Evolutionary conservation across 139 green algal species (phyloP).

Genomic region (Micractinium conductrix): DNA sequence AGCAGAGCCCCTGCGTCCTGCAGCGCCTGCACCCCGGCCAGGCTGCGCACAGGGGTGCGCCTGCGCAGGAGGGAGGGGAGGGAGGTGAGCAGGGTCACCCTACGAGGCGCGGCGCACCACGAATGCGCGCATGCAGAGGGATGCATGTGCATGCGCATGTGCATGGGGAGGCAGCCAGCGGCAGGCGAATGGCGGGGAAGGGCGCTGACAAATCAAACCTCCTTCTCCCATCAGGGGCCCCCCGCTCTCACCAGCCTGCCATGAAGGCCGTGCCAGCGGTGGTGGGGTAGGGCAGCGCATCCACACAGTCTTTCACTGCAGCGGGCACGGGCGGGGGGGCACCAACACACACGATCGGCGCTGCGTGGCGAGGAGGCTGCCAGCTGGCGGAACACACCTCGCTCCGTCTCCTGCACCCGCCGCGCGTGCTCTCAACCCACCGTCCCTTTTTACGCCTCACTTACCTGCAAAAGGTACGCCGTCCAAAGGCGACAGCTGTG

Average conservation of each 20-base stretch:
- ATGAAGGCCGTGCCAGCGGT: conserved; percentile 76
- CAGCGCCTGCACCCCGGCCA: conserved; percentile 56
- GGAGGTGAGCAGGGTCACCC: no score
- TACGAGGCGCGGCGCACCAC: no score
- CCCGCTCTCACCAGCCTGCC: conserved; percentile 31
- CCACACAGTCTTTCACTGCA: conserved; percentile 80
- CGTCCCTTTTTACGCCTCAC: background rate
- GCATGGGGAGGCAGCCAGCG: no score
- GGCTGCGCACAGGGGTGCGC: background rate
- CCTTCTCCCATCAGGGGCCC: no score
- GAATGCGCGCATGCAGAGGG: no score
- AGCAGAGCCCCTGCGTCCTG: conserved; percentile 67
- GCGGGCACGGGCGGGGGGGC: no score
- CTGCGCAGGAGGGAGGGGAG: background rate
- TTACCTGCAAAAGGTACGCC: conserved; percentile 77
- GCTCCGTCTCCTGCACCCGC: background rate
- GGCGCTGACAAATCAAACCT: no score
- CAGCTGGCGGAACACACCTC: background rate
- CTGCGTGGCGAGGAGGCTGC: background rate
- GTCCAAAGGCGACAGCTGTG: conserved; percentile 73
- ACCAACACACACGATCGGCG: no score
- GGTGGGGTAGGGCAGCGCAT: conserved; percentile 75
- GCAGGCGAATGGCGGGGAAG: no score
- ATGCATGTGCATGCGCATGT: background rate
- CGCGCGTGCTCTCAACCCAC: background rate